These are phyloP conservation scores for Teunomyces barrocoloradensis DNA, from an alignment of 805 yeast genomes.

Conservation along the genomic window DNA sequence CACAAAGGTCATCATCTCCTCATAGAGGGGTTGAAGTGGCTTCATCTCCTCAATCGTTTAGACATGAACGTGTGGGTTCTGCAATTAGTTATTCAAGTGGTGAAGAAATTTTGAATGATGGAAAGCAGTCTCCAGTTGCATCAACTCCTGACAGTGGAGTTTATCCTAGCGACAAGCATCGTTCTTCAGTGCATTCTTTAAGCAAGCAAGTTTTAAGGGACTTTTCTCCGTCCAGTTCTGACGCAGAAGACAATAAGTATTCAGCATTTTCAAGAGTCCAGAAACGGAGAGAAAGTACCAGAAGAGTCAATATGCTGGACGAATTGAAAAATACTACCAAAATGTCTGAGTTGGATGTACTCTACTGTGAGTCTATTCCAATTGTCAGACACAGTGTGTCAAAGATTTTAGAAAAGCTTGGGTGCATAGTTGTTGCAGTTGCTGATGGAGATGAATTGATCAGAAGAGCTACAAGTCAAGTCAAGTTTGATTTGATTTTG, in stretches of 20 bases:
- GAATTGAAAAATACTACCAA: neutral
- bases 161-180: constrained; percentile 13
- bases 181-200: constrained; percentile 25
- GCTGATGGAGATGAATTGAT: constrained; percentile 80
- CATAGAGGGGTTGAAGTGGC: constrained; percentile 18
- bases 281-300: constrained; percentile 53
- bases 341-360: constrained; percentile 52
- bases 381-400: constrained; percentile 69
- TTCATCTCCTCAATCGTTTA: constrained; percentile 15
- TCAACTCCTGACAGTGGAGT: constrained; percentile 1
- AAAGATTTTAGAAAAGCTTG: constrained; percentile 60
- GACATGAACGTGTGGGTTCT: constrained; percentile 32
- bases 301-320: constrained; percentile 19
- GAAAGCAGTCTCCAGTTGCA: constrained; percentile 11
- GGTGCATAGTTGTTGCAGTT: constrained; percentile 78
- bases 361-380: constrained; percentile 86
- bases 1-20: constrained; percentile 26
- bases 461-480: constrained; percentile 76
- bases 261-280: constrained; percentile 53
- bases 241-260: constrained; percentile 56
- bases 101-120: constrained; percentile 23
- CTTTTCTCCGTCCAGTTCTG: constrained; percentile 57
- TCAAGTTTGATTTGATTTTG: constrained; percentile 79
- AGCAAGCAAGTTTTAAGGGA: constrained; percentile 26
- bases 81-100: constrained; percentile 31